Conservation (phyloP, 768 basidiomycete species). For the Butyriboletus loyo region DNA sequence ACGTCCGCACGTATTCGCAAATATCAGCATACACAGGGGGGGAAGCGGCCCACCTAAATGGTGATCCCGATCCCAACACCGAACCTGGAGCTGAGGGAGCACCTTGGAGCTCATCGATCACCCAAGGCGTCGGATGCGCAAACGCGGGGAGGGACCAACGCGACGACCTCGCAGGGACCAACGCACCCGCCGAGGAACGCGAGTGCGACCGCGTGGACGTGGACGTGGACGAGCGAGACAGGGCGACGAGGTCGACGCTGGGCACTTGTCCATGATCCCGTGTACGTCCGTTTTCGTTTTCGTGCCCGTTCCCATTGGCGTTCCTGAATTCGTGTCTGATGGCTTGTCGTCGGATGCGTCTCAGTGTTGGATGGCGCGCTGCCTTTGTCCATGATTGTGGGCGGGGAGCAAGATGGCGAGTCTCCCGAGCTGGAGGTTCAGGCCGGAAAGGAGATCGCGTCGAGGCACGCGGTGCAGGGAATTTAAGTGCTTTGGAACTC, state of each 20-base stretch:
- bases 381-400: background rate
- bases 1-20: background rate
- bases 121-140: background rate
- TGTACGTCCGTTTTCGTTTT: background rate
- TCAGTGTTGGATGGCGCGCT: slow-evolving; percentile 8
- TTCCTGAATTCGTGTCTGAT: background rate
- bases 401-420: background rate
- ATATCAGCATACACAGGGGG: background rate
- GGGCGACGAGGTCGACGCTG: slow-evolving; percentile 22
- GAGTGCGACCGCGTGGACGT: slow-evolving; percentile 10
- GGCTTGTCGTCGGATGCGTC: slow-evolving; percentile 18
- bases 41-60: background rate
- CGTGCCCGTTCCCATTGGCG: background rate
- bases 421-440: background rate
- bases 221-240: slow-evolving; percentile 14
- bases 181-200: slow-evolving; percentile 2
- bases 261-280: slow-evolving; percentile 6
- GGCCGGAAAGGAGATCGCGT: slow-evolving; percentile 20
- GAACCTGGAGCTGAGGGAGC: background rate
- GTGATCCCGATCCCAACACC: background rate
- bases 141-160: slow-evolving; percentile 22
- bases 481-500: slow-evolving; percentile 5
- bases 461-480: slow-evolving; percentile 16
- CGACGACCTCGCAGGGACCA: background rate
- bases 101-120: background rate